Conservation (phyloP, 306 rosid genomes). For the Hippophae tibetana region DNA sequence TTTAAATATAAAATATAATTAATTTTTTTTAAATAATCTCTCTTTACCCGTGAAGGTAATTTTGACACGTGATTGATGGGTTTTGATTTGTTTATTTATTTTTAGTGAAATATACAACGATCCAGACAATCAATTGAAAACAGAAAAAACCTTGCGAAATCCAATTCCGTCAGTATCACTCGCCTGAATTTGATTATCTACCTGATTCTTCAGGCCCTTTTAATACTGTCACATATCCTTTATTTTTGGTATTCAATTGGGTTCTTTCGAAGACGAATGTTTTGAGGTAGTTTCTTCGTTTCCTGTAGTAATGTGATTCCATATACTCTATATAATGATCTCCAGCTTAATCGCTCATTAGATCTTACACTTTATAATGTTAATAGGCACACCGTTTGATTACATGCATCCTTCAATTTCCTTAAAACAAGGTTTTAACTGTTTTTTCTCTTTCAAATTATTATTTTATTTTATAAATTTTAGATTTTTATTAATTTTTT, state of each 20-base stretch:
- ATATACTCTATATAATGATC: neutral
- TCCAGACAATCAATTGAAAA: conserved; percentile 23
- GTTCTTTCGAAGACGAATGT: conserved; percentile 23
- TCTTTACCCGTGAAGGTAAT: too few species aligned
- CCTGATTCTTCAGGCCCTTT: conserved; percentile 67
- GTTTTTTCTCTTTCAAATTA: neutral
- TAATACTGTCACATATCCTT: conserved; percentile 34
- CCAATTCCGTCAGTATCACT: conserved; percentile 44
- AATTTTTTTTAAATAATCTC: too few species aligned
- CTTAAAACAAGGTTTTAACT: neutral
- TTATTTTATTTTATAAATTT: too few species aligned
- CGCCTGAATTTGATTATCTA: conserved; percentile 45
- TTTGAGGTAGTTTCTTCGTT: conserved; percentile 92
- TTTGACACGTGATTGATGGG: too few species aligned
- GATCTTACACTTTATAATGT: conserved; percentile 6
- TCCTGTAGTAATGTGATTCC: conserved; percentile 29
- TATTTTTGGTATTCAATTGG: too few species aligned
- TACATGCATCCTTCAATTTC: conserved; percentile 1
- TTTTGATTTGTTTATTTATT: too few species aligned
- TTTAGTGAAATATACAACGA: conserved; percentile 1
- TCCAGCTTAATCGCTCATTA: conserved; percentile 29
- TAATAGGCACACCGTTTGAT: conserved; percentile 38
- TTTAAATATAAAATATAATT: too few species aligned
- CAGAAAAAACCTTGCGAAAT: conserved; percentile 47
- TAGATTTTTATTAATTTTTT: too few species aligned